These are phyloP conservation scores for Chloranthus sessilifolius DNA, from an alignment of 164 flowering plant species.

Conservation along the genomic window DNA sequence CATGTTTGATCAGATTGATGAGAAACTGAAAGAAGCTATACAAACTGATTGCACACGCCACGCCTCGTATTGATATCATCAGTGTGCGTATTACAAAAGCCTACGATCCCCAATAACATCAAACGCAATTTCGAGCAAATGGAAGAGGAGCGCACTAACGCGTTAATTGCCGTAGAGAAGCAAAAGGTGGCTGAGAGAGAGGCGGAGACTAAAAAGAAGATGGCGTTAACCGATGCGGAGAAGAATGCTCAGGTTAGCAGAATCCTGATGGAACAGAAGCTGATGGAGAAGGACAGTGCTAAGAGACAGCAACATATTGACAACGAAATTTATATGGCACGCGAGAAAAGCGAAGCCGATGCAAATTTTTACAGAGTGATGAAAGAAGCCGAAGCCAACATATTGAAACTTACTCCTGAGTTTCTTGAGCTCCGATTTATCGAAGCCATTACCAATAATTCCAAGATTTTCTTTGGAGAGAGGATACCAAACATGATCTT, in stretches of 20 bases:
- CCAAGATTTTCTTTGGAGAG: conserved; percentile 89
- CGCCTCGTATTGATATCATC: conserved; percentile 91
- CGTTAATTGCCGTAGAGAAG: conserved; percentile 78
- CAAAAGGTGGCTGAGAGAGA: conserved; percentile 91
- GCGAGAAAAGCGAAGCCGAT: conserved; percentile 85
- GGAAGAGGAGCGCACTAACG: conserved; percentile 98
- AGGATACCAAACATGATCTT: conserved; percentile 89
- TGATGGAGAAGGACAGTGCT: conserved; percentile 83
- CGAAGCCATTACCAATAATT: conserved; percentile 74
- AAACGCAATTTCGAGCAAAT: conserved; percentile 80
- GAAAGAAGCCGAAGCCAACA: conserved; percentile 92
- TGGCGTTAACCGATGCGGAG: conserved; percentile 93
- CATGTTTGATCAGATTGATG: conserved; percentile 98
- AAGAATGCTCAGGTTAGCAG: conserved; percentile 81
- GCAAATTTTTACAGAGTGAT: conserved; percentile 66
- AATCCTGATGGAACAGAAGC: conserved; percentile 85
- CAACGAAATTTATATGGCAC: conserved; percentile 76
- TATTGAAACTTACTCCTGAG: conserved; percentile 77
- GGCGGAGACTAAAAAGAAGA: conserved; percentile 86
- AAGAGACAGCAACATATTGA: conserved; percentile 71
- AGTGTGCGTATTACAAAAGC: conserved; percentile 94
- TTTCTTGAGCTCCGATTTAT: conserved; percentile 84
- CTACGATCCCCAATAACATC: conserved; percentile 70
- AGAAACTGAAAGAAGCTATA: conserved; percentile 94
- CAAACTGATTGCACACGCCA: conserved; percentile 91